Evolutionary conservation across 108 stramenopile species (phyloP), one percentile per base, ranked within the genome.

Genomic region (Asterionellopsis glacialis): DNA sequence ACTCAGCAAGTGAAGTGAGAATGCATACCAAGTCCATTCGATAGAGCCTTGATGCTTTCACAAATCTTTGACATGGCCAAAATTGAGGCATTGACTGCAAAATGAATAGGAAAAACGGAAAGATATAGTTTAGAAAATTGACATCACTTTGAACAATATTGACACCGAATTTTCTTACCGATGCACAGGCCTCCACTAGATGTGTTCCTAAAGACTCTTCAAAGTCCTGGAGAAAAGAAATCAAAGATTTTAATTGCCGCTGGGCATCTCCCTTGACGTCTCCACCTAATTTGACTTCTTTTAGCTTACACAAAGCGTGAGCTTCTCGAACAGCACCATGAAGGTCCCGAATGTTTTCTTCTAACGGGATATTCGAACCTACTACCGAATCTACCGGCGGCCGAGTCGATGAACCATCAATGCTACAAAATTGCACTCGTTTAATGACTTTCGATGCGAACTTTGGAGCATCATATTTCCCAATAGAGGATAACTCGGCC

Each of bases 381-480:
- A 25, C 18, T 13, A 56, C 19, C 1, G 55, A 42, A 65, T 65
- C 64, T n/a, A 51, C 27, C 11, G 64, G 64, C 19, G 64, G 51
- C 45, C 21, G 24, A 16, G 64, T 65, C 1, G 55, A n/a, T 4
- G 64, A 65, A 23, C 42, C 26, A 40, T 65, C 64, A 38, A 33
- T 44, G 25, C 50, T 40, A 16, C 38, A 44, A 23, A 65, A 65
- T 11, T 65, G 64, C 3, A 65, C 24, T 4, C 21, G 33, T 7
- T 33, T 33, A 2, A 5, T 33, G 2, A 7, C 7, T 33, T 33
- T 33, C 7, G 33, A 33, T 33, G 33, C 33, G 33, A 44, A 16
- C 45, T 55, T 39, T 11, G 28, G 15, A 39, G 2, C 16, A 42
- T 16, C 13, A 26, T 41, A 16, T 39, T 41, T 12, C 38, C 56